phyloP scores from a whole-genome alignment of 2,329 filamentous ascomycete genomes.

The Aspergillus neoniger region DNA sequence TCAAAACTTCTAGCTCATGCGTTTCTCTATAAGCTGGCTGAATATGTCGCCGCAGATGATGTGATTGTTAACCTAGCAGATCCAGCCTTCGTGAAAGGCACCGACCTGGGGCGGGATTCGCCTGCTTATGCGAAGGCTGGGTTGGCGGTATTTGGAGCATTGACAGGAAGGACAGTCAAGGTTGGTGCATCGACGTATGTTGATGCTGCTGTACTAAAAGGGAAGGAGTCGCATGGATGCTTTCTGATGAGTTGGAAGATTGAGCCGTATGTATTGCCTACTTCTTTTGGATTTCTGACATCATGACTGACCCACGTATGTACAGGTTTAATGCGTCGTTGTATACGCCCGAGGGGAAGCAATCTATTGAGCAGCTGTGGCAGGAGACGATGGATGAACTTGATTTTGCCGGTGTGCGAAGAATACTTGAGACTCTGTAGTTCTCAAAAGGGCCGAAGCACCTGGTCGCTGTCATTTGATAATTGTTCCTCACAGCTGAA shows the following conservation, averaged over 20 bases:
- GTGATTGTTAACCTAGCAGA: conserved; percentile 51
- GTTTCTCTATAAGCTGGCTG: conserved; percentile 15
- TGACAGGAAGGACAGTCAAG: conserved; percentile 15
- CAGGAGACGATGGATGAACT: conserved; percentile 25
- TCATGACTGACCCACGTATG: background rate
- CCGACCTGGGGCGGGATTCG: conserved; percentile 42
- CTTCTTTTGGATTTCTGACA: background rate
- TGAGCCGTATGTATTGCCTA: background rate
- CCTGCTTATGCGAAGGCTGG: conserved; percentile 15
- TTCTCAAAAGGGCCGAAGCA: too few relatives aligned
- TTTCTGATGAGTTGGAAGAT: conserved; percentile 40
- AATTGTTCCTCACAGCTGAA: too few relatives aligned
- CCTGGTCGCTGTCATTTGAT: too few relatives aligned
- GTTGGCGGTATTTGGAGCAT: conserved; percentile 9
- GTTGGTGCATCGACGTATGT: conserved; percentile 52
- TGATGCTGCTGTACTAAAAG: conserved; percentile 50
- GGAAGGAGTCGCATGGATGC: conserved; percentile 54
- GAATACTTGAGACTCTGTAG: conserved; percentile 6
- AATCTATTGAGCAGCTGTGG: conserved; percentile 43
- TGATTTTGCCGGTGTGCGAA: conserved; percentile 21
- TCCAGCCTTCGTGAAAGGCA: conserved; percentile 50
- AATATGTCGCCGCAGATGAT: conserved; percentile 24
- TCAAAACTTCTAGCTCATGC: conserved; percentile 5
- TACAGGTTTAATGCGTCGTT: conserved; percentile 17
- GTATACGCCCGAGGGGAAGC: conserved; percentile 39